Conservation (phyloP, 129 eudicot species). For the Arctium minus region DNA sequence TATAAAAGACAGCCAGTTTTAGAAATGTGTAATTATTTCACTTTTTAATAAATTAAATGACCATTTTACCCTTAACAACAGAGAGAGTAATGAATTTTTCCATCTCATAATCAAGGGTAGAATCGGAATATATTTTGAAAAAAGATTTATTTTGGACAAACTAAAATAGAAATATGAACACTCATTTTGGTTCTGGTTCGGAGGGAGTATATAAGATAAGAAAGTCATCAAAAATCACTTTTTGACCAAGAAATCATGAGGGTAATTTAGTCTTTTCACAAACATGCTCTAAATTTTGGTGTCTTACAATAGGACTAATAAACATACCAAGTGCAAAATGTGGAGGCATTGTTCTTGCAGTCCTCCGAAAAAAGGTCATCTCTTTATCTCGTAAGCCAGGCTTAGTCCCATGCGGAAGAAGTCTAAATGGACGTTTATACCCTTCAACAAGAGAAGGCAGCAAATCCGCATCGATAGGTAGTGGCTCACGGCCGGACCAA, state of each 20-base stretch:
- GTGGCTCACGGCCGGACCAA: slow-evolving; percentile 87
- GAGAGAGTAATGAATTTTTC: background rate
- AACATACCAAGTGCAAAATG: slow-evolving; percentile 94
- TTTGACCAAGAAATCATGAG: background rate
- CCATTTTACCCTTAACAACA: background rate
- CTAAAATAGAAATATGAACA: no score
- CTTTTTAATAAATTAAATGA: background rate
- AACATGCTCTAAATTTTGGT: background rate
- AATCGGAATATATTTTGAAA: background rate
- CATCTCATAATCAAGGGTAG: background rate
- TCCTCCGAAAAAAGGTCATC: slow-evolving; percentile 67
- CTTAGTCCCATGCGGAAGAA: slow-evolving; percentile 66
- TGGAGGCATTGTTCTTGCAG: slow-evolving; percentile 82
- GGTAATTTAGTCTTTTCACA: background rate
- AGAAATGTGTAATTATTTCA: no score
- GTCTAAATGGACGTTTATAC: slow-evolving; percentile 81
- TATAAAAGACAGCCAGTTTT: no score
- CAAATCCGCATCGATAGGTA: slow-evolving; percentile 94
- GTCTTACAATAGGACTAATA: background rate
- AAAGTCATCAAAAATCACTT: background rate
- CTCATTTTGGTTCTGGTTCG: no score
- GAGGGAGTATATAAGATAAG: background rate
- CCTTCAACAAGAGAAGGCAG: slow-evolving; percentile 69
- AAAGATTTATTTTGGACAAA: background rate
- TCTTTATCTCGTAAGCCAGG: slow-evolving; percentile 55